Conservation (phyloP, 139 green algal species). For the Ettlia oleoabundans region DNA sequence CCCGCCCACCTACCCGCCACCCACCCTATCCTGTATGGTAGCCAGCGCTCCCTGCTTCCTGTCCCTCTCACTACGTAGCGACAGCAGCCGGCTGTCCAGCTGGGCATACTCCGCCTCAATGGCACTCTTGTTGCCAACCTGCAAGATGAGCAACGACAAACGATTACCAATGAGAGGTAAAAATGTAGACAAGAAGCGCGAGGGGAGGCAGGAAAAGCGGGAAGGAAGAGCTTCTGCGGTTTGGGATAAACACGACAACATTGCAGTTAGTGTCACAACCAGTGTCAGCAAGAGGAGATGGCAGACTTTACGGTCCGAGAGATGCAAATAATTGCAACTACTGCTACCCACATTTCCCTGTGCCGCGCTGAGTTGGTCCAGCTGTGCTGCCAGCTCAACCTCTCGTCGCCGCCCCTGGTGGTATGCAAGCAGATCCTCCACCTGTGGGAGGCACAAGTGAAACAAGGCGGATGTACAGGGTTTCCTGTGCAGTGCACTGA, state of each 20-base stretch:
- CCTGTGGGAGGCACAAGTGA: conserved; percentile 5
- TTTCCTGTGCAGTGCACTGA: too few species aligned
- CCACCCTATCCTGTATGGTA: conserved; percentile 44
- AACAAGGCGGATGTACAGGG: background rate
- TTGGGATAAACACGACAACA: background rate
- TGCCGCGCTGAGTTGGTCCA: conserved; percentile 24
- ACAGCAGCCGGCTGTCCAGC: background rate
- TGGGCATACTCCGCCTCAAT: conserved; percentile 5
- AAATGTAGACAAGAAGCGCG: background rate
- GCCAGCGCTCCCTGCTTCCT: conserved; percentile 44
- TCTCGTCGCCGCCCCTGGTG: conserved; percentile 40
- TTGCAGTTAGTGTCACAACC: background rate
- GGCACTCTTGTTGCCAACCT: conserved; percentile 26
- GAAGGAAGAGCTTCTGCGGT: background rate
- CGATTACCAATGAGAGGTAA: background rate
- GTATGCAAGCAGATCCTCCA: conserved; percentile 56
- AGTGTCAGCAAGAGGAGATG: background rate
- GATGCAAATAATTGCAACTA: background rate
- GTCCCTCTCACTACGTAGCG: conserved; percentile 38
- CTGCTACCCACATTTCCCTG: conserved; percentile 8
- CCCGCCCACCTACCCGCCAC: too few species aligned
- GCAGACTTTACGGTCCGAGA: too few species aligned
- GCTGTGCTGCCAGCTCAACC: conserved; percentile 41
- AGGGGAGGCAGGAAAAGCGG: background rate
- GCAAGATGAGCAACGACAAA: background rate